A percentile compares a stretch with the other conserved stretches of the same genome.
These are phyloP conservation scores for Rhododendron griersonianum DNA, from an alignment of 148 eudicot genomes.

Conservation along the genomic window DNA sequence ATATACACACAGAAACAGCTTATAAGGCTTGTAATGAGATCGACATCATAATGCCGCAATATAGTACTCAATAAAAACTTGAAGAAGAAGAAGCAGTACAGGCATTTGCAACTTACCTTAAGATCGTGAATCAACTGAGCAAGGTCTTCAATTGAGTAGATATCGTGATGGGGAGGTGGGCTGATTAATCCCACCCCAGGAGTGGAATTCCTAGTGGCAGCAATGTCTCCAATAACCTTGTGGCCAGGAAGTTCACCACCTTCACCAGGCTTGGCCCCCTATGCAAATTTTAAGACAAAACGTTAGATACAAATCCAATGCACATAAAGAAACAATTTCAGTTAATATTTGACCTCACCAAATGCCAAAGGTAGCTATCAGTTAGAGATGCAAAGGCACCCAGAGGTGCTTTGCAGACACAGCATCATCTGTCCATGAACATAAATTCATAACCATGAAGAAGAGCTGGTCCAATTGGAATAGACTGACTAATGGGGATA, in stretches of 20 bases:
- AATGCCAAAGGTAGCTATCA: conserved; percentile 63
- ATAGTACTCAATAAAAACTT: not conserved
- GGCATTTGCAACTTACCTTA: conserved; percentile 61
- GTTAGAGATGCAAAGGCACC: conserved; percentile 74
- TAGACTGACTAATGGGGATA: conserved; percentile 26
- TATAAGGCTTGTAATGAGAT: conserved; percentile 4
- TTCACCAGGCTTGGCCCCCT: conserved; percentile 99
- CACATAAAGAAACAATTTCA: conserved; percentile 2
- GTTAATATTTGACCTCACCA: conserved; percentile 59
- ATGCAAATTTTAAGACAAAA: conserved; percentile 5
- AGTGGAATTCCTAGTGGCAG: conserved; percentile 89
- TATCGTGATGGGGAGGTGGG: conserved; percentile 99
- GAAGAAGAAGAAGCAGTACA: not conserved
- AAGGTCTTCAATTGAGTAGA: conserved; percentile 97
- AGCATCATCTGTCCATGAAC: conserved; percentile 77
- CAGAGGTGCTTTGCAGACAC: conserved; percentile 54
- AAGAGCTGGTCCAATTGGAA: conserved; percentile 50
- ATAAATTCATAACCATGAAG: conserved; percentile 69
- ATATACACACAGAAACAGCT: not conserved
- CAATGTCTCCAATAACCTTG: conserved; percentile 97
- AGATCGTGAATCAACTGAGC: conserved; percentile 96
- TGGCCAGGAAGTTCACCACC: conserved; percentile 99
- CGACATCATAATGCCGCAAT: not conserved
- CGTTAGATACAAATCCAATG: conserved; percentile 6
- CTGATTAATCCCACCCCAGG: conserved; percentile 99